Percentiles rank a stretch among this genome's conserved stretches.
Evolutionary conservation across 345 rosid genomes (phyloP).

Genomic region (Microcos paniculata): DNA sequence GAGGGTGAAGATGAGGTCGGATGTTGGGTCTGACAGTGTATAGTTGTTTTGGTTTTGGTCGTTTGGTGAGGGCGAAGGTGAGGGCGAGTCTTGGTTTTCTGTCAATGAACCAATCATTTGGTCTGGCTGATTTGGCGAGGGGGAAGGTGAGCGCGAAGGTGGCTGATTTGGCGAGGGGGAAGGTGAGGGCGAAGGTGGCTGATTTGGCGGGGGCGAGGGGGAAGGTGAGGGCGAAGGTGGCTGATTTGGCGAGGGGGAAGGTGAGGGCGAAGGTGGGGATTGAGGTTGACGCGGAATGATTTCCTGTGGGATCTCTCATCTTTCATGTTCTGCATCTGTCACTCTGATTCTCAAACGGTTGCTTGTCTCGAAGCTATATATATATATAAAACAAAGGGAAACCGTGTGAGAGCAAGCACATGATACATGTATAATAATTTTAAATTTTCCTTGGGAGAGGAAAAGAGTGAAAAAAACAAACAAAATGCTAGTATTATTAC

Average conservation of each 20-base stretch:
- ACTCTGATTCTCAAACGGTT: slow-evolving; percentile 54
- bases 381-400: neutral
- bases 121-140: too few species aligned
- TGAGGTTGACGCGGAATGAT: slow-evolving; percentile 42
- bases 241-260: too few species aligned
- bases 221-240: too few species aligned
- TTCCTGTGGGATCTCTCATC: slow-evolving; percentile 66
- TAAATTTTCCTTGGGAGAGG: neutral
- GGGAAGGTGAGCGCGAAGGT: too few species aligned
- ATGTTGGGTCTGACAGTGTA: slow-evolving; percentile 30
- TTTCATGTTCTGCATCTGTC: slow-evolving; percentile 37
- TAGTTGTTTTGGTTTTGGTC: neutral
- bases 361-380: slow-evolving; percentile 44
- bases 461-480: too few species aligned
- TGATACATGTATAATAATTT: too few species aligned
- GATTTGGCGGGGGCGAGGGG: too few species aligned
- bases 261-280: neutral
- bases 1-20: slow-evolving; percentile 60
- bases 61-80: too few species aligned
- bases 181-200: too few species aligned
- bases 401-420: too few species aligned
- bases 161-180: too few species aligned
- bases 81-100: neutral
- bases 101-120: neutral
- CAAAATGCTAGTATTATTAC: slow-evolving; percentile 10